phyloP scores from a whole-genome alignment of 495 filamentous ascomycete genomes.

The Penicillium roqueforti region DNA sequence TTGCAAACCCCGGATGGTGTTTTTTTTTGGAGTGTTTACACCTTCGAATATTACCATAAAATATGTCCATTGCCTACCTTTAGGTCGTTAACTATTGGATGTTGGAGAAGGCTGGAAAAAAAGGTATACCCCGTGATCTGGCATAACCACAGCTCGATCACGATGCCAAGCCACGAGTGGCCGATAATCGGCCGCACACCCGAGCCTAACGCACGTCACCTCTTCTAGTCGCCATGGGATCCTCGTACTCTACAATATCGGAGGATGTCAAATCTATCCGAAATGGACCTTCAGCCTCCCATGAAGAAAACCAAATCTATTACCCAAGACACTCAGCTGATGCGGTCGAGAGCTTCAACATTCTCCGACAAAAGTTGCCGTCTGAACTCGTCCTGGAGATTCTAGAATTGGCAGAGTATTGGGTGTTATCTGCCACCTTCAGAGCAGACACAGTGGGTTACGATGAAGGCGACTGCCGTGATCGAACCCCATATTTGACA shows the following conservation, averaged over 20 bases:
- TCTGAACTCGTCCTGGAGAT: conserved; percentile 6
- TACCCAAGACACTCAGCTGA: not conserved
- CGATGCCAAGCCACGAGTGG: not conserved
- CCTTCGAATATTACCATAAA: not conserved
- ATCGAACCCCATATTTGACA: not conserved
- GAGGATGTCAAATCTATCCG: not conserved
- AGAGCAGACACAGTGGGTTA: not conserved
- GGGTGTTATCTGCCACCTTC: not conserved
- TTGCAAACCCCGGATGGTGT: rapidly evolving
- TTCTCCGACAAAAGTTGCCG: not conserved
- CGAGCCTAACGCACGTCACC: not conserved
- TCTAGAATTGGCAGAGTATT: conserved; percentile 1
- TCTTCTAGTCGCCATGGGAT: not conserved
- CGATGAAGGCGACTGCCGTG: not conserved
- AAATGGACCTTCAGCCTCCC: not conserved
- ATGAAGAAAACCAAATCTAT: not conserved
- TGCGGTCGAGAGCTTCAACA: not conserved
- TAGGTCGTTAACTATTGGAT: not conserved
- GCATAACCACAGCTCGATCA: not conserved
- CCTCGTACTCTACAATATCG: not conserved
- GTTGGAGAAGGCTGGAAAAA: too few species aligned
- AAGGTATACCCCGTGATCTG: not conserved
- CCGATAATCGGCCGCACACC: not conserved
- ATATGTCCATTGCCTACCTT: not conserved
- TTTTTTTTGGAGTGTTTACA: not conserved